Evolutionary conservation across 2,329 filamentous ascomycete genomes (phyloP).

Genomic region (Chaetomiaceae sp.): DNA sequence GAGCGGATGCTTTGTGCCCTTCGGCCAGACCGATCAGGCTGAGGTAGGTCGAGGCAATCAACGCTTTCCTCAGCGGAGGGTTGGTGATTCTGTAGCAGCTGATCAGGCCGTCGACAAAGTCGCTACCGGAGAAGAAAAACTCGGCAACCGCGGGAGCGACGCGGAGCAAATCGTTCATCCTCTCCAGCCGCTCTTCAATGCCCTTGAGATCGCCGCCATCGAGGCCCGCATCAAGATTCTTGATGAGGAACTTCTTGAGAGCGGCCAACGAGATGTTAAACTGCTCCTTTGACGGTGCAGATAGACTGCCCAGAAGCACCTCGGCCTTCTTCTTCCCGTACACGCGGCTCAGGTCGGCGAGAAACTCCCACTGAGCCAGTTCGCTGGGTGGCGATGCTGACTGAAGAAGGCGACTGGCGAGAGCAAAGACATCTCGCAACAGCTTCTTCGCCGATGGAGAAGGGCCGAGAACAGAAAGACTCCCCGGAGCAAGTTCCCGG

Average conservation of each 20-base stretch:
- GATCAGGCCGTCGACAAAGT: conserved; percentile 74
- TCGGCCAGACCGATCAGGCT: conserved; percentile 66
- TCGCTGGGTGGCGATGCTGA: conserved; percentile 35
- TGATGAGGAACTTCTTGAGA: conserved; percentile 57
- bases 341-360: conserved; percentile 60
- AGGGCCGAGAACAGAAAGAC: conserved; percentile 30
- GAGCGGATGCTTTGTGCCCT: conserved; percentile 61
- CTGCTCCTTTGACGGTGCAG: conserved; percentile 41
- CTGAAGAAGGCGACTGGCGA: conserved; percentile 53
- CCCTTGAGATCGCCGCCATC: conserved; percentile 45
- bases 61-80: conserved; percentile 55
- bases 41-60: conserved; percentile 70
- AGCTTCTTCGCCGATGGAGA: conserved; percentile 39
- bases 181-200: conserved; percentile 49
- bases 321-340: conserved; percentile 59
- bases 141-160: conserved; percentile 50
- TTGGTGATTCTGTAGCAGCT: conserved; percentile 60
- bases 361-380: conserved; percentile 59
- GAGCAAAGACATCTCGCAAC: conserved; percentile 57
- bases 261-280: conserved; percentile 52
- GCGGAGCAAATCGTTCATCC: conserved; percentile 58
- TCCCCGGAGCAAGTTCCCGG: conserved; percentile 42
- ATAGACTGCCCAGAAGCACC: conserved; percentile 44
- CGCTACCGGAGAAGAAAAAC: conserved; percentile 74
- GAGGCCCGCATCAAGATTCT: conserved; percentile 55